A percentile compares a stretch with the other conserved stretches of the same genome.
Conservation (phyloP, 1,284 basidiomycete species). For the Ganoderma meredithae region DNA sequence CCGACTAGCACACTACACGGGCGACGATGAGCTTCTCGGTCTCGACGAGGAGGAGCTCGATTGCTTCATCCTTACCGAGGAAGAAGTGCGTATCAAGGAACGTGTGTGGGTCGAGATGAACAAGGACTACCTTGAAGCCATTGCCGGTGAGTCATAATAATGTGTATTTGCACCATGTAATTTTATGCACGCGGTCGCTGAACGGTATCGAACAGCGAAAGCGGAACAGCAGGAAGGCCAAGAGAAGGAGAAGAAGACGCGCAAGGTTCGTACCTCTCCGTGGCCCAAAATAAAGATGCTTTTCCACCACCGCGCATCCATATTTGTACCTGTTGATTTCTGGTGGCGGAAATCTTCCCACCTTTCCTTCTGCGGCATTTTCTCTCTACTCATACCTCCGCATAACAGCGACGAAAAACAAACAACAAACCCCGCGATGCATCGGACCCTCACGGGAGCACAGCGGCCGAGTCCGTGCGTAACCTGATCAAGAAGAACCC, state of each 20-base stretch:
- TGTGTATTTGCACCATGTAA: slow-evolving; percentile 12
- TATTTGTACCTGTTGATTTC: slow-evolving; percentile 31
- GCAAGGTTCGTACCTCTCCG: slow-evolving; percentile 74
- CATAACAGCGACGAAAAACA: slow-evolving; percentile 68
- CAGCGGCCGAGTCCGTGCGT: slow-evolving; percentile 82
- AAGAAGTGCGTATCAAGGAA: slow-evolving; percentile 91
- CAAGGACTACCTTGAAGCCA: slow-evolving; percentile 89
- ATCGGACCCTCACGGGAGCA: slow-evolving; percentile 73
- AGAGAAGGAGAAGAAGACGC: slow-evolving; percentile 59
- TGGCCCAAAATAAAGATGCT: slow-evolving; percentile 31
- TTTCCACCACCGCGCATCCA: slow-evolving; percentile 25
- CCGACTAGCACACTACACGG: slow-evolving; percentile 56
- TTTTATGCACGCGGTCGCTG: slow-evolving; percentile 44
- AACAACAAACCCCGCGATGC: slow-evolving; percentile 76
- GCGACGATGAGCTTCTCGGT: slow-evolving; percentile 74
- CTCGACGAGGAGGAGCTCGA: slow-evolving; percentile 96
- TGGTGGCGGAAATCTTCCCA: slow-evolving; percentile 5
- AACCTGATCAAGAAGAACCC: slow-evolving; percentile 84
- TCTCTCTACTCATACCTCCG: slow-evolving; percentile 3
- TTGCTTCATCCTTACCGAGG: slow-evolving; percentile 81
- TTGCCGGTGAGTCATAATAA: slow-evolving; percentile 69
- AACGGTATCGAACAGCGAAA: slow-evolving; percentile 65
- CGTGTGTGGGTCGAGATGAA: slow-evolving; percentile 98
- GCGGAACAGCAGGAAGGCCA: slow-evolving; percentile 64
- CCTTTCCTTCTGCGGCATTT: too few species aligned